Percentiles rank a stretch among this genome's conserved stretches.
phyloP scores from a whole-genome alignment of 495 filamentous ascomycete genomes.

The Bathelium albidoporum region DNA sequence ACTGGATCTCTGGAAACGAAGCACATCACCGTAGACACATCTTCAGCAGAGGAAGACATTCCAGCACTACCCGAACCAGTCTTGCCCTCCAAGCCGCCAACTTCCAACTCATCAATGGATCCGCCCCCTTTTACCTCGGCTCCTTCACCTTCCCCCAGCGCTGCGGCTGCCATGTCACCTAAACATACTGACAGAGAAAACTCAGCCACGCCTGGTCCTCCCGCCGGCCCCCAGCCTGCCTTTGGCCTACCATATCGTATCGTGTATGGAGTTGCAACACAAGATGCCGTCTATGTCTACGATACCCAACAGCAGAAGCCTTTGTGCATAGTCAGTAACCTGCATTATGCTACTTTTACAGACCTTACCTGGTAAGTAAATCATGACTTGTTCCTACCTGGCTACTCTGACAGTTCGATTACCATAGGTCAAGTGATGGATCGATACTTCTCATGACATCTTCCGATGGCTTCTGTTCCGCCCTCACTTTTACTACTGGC shows the following conservation, averaged over 20 bases:
- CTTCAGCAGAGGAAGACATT: slow-evolving; percentile 75
- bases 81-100: slow-evolving; percentile 46
- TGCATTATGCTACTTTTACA: slow-evolving; percentile 95
- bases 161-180: slow-evolving; percentile 42
- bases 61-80: slow-evolving; percentile 73
- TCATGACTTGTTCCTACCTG: slow-evolving; percentile 5
- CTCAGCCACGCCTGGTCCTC: slow-evolving; percentile 42
- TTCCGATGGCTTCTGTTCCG: slow-evolving; percentile 95
- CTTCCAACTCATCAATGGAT: slow-evolving; percentile 62
- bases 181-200: slow-evolving; percentile 46
- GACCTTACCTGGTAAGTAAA: slow-evolving; percentile 78
- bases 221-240: slow-evolving; percentile 39
- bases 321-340: slow-evolving; percentile 84
- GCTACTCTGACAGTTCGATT: no score
- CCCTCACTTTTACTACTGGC: slow-evolving; percentile 68
- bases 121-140: slow-evolving; percentile 57
- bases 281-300: slow-evolving; percentile 91
- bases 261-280: slow-evolving; percentile 93
- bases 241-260: slow-evolving; percentile 88
- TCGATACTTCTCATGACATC: slow-evolving; percentile 89
- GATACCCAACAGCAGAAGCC: slow-evolving; percentile 96
- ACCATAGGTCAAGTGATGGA: slow-evolving; percentile 94
- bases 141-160: slow-evolving; percentile 32
- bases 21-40: slow-evolving; percentile 89
- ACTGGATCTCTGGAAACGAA: slow-evolving; percentile 55